Evolutionary conservation across 1,284 basidiomycete species (phyloP).

Genomic region (Exsudoporus floridanus): DNA sequence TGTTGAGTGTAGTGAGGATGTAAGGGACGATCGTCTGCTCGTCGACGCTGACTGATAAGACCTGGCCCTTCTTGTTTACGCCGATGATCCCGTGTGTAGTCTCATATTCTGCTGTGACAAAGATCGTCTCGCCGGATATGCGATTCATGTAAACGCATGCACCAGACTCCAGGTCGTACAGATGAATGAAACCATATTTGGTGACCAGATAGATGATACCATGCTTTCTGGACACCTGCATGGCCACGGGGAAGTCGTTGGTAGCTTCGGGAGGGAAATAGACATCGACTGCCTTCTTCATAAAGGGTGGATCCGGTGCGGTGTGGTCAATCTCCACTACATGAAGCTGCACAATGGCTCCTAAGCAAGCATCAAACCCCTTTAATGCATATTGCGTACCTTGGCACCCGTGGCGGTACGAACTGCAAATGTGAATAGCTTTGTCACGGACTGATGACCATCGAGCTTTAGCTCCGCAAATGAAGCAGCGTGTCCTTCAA

Average conservation of each 20-base stretch:
- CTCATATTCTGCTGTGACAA: conserved; percentile 97
- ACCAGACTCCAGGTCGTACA: conserved; percentile 98
- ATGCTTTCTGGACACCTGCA: conserved; percentile 98
- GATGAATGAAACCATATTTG: conserved; percentile 99
- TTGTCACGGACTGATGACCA: conserved; percentile 79
- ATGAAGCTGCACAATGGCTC: conserved; percentile 68
- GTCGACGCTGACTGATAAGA: conserved; percentile 95
- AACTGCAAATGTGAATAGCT: conserved; percentile 95
- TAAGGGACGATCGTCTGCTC: conserved; percentile 97
- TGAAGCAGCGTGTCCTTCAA: conserved; percentile 97
- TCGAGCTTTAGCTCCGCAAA: conserved; percentile 94
- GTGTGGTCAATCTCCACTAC: conserved; percentile 98
- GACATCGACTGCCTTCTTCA: conserved; percentile 98
- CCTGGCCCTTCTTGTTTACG: conserved; percentile 99
- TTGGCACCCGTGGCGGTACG: conserved; percentile 96
- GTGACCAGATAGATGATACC: conserved; percentile 98
- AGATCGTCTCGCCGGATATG: conserved; percentile 99
- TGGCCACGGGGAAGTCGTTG: conserved; percentile 99
- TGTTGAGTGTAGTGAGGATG: conserved; percentile 91
- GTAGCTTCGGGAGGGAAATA: conserved; percentile 99
- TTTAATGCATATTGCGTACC: conserved; percentile 49
- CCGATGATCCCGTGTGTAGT: conserved; percentile 95
- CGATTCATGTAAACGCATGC: conserved; percentile 99
- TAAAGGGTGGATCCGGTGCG: conserved; percentile 92
- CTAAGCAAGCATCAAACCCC: conserved; percentile 17